phyloP scores from a whole-genome alignment of 768 basidiomycete genomes.

The Phylloporus scabripes region DNA sequence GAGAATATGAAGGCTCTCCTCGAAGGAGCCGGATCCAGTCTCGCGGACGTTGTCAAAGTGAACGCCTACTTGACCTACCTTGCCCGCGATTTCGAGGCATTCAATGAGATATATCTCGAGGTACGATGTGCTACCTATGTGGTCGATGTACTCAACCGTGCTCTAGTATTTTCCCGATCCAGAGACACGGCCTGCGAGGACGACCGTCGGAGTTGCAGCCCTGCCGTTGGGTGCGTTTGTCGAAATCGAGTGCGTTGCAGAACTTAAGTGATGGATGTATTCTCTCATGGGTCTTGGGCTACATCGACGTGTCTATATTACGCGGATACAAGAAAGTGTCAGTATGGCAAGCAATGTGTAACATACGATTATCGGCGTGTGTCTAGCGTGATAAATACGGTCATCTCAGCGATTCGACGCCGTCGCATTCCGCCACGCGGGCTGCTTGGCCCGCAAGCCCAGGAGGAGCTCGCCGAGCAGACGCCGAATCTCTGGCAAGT shows the following conservation, averaged over 20 bases:
- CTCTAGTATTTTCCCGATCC: constrained; percentile 41
- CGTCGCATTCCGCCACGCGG: constrained; percentile 8
- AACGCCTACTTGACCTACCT: constrained; percentile 38
- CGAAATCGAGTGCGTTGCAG: constrained; percentile 60
- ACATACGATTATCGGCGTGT: neutral
- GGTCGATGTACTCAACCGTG: too few relatives aligned
- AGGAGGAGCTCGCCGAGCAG: constrained; percentile 35
- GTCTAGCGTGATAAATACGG: neutral
- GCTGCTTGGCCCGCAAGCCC: constrained; percentile 17
- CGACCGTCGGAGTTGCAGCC: constrained; percentile 50
- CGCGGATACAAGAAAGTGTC: neutral
- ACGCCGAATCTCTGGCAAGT: neutral
- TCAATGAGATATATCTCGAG: constrained; percentile 37
- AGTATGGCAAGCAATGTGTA: neutral
- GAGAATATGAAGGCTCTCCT: constrained; percentile 37
- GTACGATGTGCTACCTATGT: constrained; percentile 14
- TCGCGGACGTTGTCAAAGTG: constrained; percentile 37
- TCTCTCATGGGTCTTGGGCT: neutral
- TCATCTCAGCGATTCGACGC: neutral
- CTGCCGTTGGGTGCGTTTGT: constrained; percentile 51
- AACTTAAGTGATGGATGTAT: constrained; percentile 11
- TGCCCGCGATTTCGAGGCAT: constrained; percentile 31
- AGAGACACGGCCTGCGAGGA: constrained; percentile 47
- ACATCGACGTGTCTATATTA: neutral
- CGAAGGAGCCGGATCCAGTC: constrained; percentile 33